These are phyloP conservation scores for Loxodes magnus DNA, from an alignment of 73 alveolate genomes.

Conservation along the genomic window DNA sequence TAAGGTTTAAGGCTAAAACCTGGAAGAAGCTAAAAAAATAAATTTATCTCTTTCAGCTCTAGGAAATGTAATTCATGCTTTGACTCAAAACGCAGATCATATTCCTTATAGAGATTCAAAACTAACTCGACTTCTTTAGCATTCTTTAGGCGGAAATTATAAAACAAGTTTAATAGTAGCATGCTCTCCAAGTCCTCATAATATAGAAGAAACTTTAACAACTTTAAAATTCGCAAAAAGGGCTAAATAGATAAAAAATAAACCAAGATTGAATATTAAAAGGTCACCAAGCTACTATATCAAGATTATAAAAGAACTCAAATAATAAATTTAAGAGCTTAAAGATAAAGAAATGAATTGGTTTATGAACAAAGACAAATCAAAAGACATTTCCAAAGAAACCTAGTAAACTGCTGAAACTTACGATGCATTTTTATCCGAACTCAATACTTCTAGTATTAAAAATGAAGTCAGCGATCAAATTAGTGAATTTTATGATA, in stretches of 20 bases:
- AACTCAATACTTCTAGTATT: too few species aligned
- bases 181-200: slow-evolving; percentile 58
- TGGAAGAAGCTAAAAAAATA: slow-evolving; percentile 71
- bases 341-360: too few species aligned
- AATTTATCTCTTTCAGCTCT: slow-evolving; percentile 69
- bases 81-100: slow-evolving; percentile 57
- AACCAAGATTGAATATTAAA: slow-evolving; percentile 34
- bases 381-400: too few species aligned
- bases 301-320: slow-evolving; percentile 4
- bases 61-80: slow-evolving; percentile 65
- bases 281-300: slow-evolving; percentile 23
- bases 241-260: slow-evolving; percentile 58
- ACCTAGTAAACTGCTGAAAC: too few species aligned
- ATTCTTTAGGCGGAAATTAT: slow-evolving; percentile 76
- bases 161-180: slow-evolving; percentile 65
- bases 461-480: too few species aligned
- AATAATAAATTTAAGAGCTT: background rate
- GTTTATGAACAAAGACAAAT: too few species aligned
- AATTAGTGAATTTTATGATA: too few species aligned
- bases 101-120: slow-evolving; percentile 78
- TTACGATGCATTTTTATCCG: too few species aligned
- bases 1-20: slow-evolving; percentile 55
- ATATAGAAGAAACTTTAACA: slow-evolving; percentile 66
- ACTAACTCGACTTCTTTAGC: slow-evolving; percentile 68
- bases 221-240: slow-evolving; percentile 88